Percentiles rank a stretch among this genome's conserved stretches.
Conservation (phyloP, 2,329 filamentous ascomycete genomes). For the Capronia coronata region DNA sequence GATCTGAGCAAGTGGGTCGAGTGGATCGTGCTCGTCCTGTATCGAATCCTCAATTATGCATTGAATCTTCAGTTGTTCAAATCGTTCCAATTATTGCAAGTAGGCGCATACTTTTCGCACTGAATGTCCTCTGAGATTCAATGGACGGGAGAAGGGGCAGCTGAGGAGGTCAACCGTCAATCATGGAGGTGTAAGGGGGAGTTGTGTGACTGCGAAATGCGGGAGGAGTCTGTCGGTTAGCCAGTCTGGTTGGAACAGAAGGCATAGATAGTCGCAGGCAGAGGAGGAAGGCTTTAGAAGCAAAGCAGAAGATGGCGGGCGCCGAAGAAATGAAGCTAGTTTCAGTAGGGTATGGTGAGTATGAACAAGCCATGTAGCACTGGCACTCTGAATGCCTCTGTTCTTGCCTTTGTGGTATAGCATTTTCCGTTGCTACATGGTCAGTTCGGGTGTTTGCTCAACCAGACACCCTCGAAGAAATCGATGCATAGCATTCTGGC, state of each 20-base stretch:
- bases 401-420: background rate
- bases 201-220: background rate
- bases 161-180: background rate
- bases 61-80: background rate
- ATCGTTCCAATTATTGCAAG: background rate
- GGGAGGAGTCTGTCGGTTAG: background rate
- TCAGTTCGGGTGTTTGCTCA: too few relatives aligned
- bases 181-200: constrained; percentile 1
- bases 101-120: too few relatives aligned
- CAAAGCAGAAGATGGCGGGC: background rate
- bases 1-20: background rate
- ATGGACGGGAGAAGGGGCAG: background rate
- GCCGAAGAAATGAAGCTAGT: background rate
- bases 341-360: background rate
- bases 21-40: background rate
- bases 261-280: background rate
- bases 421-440: background rate
- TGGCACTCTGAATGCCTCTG: background rate
- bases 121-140: too few relatives aligned
- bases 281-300: background rate
- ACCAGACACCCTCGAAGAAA: background rate
- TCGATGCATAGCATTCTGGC: background rate
- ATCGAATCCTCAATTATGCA: background rate
- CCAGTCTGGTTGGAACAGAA: background rate
- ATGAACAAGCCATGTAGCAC: background rate